Evolutionary conservation across 2,329 filamentous ascomycete genomes (phyloP).

Genomic region (Nemania serpens): DNA sequence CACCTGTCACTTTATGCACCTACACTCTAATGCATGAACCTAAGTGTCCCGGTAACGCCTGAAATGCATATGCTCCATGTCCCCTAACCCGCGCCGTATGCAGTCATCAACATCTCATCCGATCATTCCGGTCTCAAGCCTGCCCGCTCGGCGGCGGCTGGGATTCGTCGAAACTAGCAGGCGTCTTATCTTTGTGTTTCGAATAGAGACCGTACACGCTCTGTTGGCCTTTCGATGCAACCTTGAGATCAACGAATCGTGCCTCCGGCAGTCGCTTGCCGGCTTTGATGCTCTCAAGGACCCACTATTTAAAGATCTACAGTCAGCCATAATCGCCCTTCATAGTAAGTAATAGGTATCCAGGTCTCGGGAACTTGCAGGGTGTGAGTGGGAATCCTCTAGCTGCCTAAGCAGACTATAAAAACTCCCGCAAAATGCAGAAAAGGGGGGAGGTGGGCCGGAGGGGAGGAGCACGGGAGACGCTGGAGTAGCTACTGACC

Average conservation of each 20-base stretch:
- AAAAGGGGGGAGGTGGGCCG: no score
- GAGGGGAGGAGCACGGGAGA: neutral
- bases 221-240: conserved; percentile 65
- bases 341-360: neutral
- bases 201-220: conserved; percentile 63
- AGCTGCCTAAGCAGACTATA: neutral
- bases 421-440: neutral
- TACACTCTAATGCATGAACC: neutral
- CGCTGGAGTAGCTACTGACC: neutral
- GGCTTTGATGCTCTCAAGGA: conserved; percentile 79
- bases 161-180: neutral
- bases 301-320: conserved; percentile 59
- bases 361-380: neutral
- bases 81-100: neutral
- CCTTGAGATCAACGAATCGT: conserved; percentile 67
- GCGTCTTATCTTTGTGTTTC: conserved; percentile 23
- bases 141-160: conserved; percentile 24
- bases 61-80: conserved; percentile 15
- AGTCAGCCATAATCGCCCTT: neutral
- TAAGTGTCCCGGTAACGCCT: conserved; percentile 7
- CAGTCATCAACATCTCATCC: neutral
- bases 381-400: neutral
- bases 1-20: neutral
- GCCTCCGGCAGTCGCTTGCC: conserved; percentile 77
- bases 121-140: conserved; percentile 4